These are phyloP conservation scores for Paramyrothecium sp. DNA, from an alignment of 2,329 filamentous ascomycete species.

Conservation along the genomic window DNA sequence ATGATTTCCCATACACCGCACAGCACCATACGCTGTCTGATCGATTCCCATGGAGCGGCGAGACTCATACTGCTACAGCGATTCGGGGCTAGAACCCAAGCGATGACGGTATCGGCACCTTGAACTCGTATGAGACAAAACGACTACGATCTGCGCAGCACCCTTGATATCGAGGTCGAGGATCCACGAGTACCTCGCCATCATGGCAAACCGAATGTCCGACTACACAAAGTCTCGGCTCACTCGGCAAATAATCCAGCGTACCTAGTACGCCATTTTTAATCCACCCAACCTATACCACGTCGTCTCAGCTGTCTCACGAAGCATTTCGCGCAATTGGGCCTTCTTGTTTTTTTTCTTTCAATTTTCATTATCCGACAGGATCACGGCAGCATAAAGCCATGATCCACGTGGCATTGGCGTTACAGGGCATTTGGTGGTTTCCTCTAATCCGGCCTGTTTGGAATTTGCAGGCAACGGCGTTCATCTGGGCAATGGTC, in stretches of 20 bases:
- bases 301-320: not conserved
- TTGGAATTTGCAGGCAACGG: not conserved
- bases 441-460: not conserved
- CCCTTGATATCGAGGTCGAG: no score
- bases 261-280: no score
- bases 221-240: no score
- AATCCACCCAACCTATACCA: not conserved
- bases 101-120: constrained; percentile 9
- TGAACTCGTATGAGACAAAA: not conserved
- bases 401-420: not conserved
- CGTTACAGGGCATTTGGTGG: not conserved
- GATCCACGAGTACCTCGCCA: no score
- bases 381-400: not conserved
- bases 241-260: no score
- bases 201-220: no score
- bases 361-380: not conserved
- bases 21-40: constrained; percentile 38
- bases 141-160: no score
- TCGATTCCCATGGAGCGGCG: constrained; percentile 46
- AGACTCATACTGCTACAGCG: constrained; percentile 49
- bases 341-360: no score
- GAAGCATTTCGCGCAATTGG: not conserved
- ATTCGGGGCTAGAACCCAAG: constrained; percentile 36
- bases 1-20: constrained; percentile 35
- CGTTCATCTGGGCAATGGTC: not conserved